Base-by-base conservation (phyloP, 2,329 filamentous ascomycete genomes). In the Xylaria sp. region DNA sequence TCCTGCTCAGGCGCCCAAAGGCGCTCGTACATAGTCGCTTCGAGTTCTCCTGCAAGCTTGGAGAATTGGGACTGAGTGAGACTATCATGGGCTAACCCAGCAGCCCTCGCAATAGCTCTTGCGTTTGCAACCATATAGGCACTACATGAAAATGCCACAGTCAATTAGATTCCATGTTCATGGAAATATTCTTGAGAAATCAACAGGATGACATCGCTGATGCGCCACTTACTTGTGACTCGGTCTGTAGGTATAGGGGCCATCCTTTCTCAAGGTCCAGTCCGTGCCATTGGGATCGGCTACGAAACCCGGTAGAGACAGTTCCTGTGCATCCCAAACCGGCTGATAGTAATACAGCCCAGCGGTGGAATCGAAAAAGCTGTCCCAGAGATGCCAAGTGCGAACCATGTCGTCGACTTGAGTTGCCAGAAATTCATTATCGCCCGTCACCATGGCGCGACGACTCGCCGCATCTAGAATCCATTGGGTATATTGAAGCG, bases 91-190 rank as follows among this genome's bases (percentile, higher is more conserved):
- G 70, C 70, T 34, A 76, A 52, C 0, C 59, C 59, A 7, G 76
- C 76, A 55, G 76, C 71, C 10, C 66, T 64, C 4, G 72, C 68
- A 50, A 79, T 77, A 2, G 75, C 76, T 35, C 70, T 66, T 1
- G 76, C 75, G 60, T 75, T 74, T 9, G 75, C 76, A 30, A 75
- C 73, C 71, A 78, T 78, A 57, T 79, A 79, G 2, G 65, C 62
- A 60, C 63, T 65, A 42, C n/a, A 56, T 7, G 11, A 59, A 6
- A 19, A 30, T 30, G 4, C 23, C 18, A 18, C n/a, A 3, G 46
- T 64, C 42, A 64, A 7, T 50, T 54, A 5, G 4, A n/a, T 8
- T 1, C 35, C 19, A 9, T 2, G 11, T 13, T n/a, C 34, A 1
- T 23, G 2, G 23, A 4, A 2, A 30, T 5, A 5, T 5, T 30